Evolutionary conservation across 805 yeast species (phyloP).

Genomic region (Yarrowia keelungensis): DNA sequence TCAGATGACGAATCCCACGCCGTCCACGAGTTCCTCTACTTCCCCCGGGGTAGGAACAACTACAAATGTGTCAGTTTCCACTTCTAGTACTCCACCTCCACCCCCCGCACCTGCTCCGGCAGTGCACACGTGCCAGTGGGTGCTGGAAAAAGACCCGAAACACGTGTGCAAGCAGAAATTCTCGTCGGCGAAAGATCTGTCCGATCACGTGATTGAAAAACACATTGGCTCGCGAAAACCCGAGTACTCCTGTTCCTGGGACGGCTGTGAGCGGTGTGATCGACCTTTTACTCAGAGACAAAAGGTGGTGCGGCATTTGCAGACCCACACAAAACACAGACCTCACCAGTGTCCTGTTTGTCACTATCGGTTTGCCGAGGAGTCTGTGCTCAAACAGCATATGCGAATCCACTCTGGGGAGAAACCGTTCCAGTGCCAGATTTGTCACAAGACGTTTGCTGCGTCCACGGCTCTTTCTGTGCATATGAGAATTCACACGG

Average conservation of each 20-base stretch:
- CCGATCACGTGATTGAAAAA: slow-evolving; percentile 67
- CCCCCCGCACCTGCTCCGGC: not conserved
- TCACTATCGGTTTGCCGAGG: slow-evolving; percentile 74
- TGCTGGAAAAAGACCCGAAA: slow-evolving; percentile 17
- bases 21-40: not conserved
- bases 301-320: slow-evolving; percentile 83
- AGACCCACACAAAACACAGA: slow-evolving; percentile 83
- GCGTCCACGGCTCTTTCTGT: slow-evolving; percentile 83
- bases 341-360: slow-evolving; percentile 80
- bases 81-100: not conserved
- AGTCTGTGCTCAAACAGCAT: slow-evolving; percentile 80
- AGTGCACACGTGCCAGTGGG: slow-evolving; percentile 25
- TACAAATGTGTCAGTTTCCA: too few species aligned
- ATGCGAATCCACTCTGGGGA: slow-evolving; percentile 87
- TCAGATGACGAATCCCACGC: not conserved
- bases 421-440: slow-evolving; percentile 76
- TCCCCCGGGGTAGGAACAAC: not conserved
- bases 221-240: slow-evolving; percentile 82
- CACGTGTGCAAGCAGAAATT: slow-evolving; percentile 61
- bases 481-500: slow-evolving; percentile 86
- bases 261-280: slow-evolving; percentile 68
- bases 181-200: slow-evolving; percentile 63
- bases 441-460: slow-evolving; percentile 80
- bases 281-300: slow-evolving; percentile 80
- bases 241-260: slow-evolving; percentile 77